Evolutionary conservation across 208 protist species (phyloP).

Genomic region (Leishmania lainsoni): DNA sequence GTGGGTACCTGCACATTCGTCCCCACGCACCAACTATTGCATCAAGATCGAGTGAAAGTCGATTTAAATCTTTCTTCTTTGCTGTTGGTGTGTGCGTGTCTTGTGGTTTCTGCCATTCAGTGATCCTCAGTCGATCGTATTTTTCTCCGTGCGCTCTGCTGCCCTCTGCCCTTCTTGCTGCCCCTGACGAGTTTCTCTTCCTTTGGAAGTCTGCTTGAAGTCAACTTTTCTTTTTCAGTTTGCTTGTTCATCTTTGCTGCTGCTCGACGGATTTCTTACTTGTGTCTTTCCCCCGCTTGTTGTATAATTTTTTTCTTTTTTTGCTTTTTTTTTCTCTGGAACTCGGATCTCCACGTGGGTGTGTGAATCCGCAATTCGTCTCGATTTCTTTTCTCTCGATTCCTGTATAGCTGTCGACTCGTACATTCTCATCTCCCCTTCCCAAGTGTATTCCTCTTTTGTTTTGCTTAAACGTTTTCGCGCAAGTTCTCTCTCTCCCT

Average conservation of each 20-base stretch:
- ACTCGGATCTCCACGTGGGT: neutral
- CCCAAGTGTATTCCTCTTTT: neutral
- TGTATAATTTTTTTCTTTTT: neutral
- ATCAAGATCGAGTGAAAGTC: neutral
- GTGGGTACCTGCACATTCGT: neutral
- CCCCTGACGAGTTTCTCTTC: neutral
- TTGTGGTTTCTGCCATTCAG: neutral
- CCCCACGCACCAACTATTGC: neutral
- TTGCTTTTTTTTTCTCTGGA: slow-evolving; percentile 4
- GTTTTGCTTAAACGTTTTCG: neutral
- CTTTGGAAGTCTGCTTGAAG: neutral
- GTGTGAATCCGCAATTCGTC: neutral
- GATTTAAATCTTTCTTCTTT: neutral
- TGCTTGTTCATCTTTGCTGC: neutral
- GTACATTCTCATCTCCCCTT: neutral
- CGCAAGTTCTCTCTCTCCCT: too few relatives aligned
- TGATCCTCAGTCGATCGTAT: neutral
- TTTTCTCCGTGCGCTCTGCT: neutral
- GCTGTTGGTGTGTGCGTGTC: too few relatives aligned
- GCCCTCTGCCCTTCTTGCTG: neutral
- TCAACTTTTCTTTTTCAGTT: slow-evolving; percentile 11
- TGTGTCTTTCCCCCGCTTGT: neutral
- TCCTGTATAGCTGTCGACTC: neutral
- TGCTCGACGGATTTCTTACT: neutral
- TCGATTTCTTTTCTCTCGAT: neutral